phyloP scores from a whole-genome alignment of 352 stramenopile genomes.

The Phytophthora brassicae region DNA sequence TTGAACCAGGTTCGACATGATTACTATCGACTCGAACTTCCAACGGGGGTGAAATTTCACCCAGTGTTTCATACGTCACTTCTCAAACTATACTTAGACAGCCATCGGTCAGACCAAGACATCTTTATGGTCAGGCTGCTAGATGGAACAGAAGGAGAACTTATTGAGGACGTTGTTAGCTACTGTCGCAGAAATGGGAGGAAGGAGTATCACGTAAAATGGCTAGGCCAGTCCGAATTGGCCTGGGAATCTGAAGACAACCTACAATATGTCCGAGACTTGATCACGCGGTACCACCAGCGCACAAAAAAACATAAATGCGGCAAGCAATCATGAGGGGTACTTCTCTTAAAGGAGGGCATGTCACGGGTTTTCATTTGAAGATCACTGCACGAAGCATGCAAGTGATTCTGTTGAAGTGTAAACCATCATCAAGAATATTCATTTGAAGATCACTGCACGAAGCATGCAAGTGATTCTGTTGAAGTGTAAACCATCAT shows the following conservation, averaged over 20 bases:
- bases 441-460: no score
- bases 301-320: no score
- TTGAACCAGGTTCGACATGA: neutral
- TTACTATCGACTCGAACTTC: conserved; percentile 13
- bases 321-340: no score
- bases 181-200: neutral
- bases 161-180: neutral
- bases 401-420: no score
- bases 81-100: conserved; percentile 6
- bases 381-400: no score
- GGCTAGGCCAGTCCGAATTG: neutral
- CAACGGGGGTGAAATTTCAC: conserved; percentile 10
- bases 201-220: neutral
- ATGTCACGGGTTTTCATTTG: no score
- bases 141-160: neutral
- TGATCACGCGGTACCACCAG: no score
- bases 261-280: neutral
- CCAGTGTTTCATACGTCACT: conserved; percentile 14
- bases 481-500: no score
- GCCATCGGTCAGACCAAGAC: neutral
- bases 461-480: no score
- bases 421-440: no score
- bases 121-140: neutral
- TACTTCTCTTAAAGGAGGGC: no score
- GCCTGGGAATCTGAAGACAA: conserved; percentile 3